These are phyloP conservation scores for Cyclostephanos tholiformis DNA, from an alignment of 108 stramenopile genomes.

Conservation along the genomic window DNA sequence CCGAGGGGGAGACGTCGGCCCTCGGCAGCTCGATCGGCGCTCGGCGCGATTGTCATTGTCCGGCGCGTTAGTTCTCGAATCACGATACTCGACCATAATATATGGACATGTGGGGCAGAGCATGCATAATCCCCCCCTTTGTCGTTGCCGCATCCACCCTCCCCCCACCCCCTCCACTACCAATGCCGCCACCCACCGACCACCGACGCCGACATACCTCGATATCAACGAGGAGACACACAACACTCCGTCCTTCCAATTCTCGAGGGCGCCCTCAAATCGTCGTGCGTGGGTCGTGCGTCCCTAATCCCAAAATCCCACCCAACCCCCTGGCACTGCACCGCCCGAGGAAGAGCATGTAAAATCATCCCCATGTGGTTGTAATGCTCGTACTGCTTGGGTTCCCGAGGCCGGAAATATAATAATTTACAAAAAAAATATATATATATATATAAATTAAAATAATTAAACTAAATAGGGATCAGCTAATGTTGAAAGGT, in stretches of 20 bases:
- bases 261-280: conserved; percentile 96
- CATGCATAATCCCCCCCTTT: conserved; percentile 2
- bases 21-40: conserved; percentile 19
- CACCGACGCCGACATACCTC: conserved; percentile 39
- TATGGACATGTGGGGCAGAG: conserved; percentile 68
- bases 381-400: conserved; percentile 96
- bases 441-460: no score
- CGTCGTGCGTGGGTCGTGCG: conserved; percentile 95
- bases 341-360: conserved; percentile 68
- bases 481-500: no score
- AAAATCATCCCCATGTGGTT: conserved; percentile 94
- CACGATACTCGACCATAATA: conserved; percentile 57
- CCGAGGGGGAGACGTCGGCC: conserved; percentile 3
- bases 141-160: conserved; percentile 10
- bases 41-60: not conserved
- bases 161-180: conserved; percentile 3
- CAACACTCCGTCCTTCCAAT: conserved; percentile 86
- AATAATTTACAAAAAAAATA: no score
- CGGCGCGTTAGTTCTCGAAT: conserved; percentile 1
- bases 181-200: conserved; percentile 13
- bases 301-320: conserved; percentile 80
- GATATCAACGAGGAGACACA: conserved; percentile 74
- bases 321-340: conserved; percentile 80
- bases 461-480: no score
- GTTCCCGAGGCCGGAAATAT: conserved; percentile 99